A percentile compares a stretch with the other conserved stretches of the same genome.
These are phyloP conservation scores for Sanchytrium tribonematis DNA, from an alignment of 371 early-diverging fungal species.

Conservation along the genomic window DNA sequence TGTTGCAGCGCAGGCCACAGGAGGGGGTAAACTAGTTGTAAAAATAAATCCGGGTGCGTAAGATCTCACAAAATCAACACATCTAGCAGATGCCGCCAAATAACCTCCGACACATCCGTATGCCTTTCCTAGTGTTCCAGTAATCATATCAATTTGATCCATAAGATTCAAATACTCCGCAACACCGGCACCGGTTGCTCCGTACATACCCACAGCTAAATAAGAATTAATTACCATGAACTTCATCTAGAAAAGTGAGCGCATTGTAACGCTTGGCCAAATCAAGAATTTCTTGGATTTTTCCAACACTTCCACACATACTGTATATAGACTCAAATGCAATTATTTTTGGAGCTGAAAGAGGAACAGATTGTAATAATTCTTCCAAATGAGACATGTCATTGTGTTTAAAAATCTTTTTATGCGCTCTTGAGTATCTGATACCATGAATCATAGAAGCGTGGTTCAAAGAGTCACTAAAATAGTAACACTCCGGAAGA, in stretches of 20 bases:
- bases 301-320: constrained; percentile 91
- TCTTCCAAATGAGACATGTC: constrained; percentile 65
- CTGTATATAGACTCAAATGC: constrained; percentile 94
- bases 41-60: constrained; percentile 97
- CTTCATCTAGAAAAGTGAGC: constrained; percentile 89
- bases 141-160: constrained; percentile 79
- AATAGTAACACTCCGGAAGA: constrained; percentile 71
- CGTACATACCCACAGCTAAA: constrained; percentile 97
- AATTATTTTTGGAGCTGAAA: constrained; percentile 67
- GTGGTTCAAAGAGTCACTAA: constrained; percentile 78
- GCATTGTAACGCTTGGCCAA: constrained; percentile 89
- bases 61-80: constrained; percentile 85
- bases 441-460: constrained; percentile 98
- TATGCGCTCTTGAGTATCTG: constrained; percentile 58
- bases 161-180: constrained; percentile 77
- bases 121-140: constrained; percentile 91
- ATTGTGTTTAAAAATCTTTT: constrained; percentile 81
- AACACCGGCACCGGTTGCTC: constrained; percentile 77
- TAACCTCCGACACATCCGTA: constrained; percentile 94
- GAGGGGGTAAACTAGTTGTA: constrained; percentile 87
- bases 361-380: constrained; percentile 42
- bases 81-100: constrained; percentile 56
- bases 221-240: too few relatives aligned
- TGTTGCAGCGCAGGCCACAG: constrained; percentile 62
- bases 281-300: constrained; percentile 63